Conservation (phyloP, 129 eudicot genomes). For the Gnaphalium uliginosum region DNA sequence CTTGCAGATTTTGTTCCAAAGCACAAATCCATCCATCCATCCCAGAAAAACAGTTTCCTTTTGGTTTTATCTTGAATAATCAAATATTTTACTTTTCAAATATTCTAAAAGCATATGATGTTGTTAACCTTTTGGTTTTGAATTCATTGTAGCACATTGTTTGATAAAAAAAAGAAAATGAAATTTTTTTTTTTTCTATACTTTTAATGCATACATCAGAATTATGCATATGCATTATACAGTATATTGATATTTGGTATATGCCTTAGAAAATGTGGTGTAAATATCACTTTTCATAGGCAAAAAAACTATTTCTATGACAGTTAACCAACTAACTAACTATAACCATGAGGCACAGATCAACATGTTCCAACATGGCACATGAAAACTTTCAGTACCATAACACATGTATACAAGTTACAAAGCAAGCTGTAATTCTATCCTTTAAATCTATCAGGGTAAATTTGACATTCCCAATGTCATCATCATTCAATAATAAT, state of each 20-base stretch:
- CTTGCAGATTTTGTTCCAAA: conserved; percentile 13
- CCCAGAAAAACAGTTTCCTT: background rate
- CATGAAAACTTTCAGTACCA: background rate
- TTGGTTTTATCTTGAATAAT: background rate
- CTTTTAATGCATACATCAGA: background rate
- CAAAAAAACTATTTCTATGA: background rate
- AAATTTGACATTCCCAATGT: background rate
- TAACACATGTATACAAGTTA: conserved; percentile 15
- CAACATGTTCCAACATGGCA: background rate
- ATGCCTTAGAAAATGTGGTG: background rate
- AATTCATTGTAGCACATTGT: background rate
- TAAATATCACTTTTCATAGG: background rate
- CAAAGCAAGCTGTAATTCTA: background rate
- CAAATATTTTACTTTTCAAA: background rate
- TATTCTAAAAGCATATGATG: background rate
- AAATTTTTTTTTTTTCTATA: no score
- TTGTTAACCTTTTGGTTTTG: background rate
- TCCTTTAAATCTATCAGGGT: background rate
- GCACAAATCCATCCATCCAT: background rate
- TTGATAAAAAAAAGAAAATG: background rate
- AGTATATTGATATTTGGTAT: no score
- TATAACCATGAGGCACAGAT: background rate
- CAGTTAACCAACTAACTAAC: background rate
- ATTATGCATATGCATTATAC: background rate
- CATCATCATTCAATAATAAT: background rate